These are phyloP conservation scores for Stachybotrys echinatus DNA, from an alignment of 2,329 filamentous ascomycete genomes.

Conservation along the genomic window DNA sequence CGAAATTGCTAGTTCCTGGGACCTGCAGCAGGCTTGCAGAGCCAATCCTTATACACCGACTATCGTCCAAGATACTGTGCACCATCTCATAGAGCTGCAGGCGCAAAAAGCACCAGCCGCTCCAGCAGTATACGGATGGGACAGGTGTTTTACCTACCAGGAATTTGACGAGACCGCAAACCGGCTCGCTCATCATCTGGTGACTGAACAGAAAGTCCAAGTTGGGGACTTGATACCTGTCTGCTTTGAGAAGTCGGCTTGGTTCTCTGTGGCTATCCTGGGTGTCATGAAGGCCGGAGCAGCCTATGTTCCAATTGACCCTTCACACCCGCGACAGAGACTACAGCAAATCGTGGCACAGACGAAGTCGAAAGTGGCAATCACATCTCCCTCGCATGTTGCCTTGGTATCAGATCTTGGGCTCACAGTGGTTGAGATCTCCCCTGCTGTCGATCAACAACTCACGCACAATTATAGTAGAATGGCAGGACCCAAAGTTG, in stretches of 20 bases:
- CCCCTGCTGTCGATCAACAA: neutral
- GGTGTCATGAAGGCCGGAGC: constrained; percentile 28
- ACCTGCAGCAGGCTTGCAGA: constrained; percentile 1
- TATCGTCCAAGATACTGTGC: constrained; percentile 6
- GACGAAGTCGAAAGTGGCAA: neutral
- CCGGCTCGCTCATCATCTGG: neutral
- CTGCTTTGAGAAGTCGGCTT: constrained; percentile 32
- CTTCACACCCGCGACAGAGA: constrained; percentile 25
- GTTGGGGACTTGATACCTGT: constrained; percentile 21
- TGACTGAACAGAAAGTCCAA: constrained; percentile 6
- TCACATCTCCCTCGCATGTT: neutral
- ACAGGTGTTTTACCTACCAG: constrained; percentile 16
- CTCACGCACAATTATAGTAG: neutral
- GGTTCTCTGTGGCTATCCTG: constrained; percentile 25
- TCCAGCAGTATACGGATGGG: constrained; percentile 17
- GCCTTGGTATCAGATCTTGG: neutral
- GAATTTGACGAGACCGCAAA: constrained; percentile 8
- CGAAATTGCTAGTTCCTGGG: constrained; percentile 3
- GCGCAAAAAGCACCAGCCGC: constrained; percentile 5
- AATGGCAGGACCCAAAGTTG: neutral
- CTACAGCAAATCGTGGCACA: constrained; percentile 8
- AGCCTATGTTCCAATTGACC: constrained; percentile 25
- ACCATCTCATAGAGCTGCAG: constrained; percentile 11
- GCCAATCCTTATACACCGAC: neutral
- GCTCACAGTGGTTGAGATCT: neutral